These are phyloP conservation scores for Fraxinus floribunda DNA, from an alignment of 305 asterid genomes.

Conservation along the genomic window DNA sequence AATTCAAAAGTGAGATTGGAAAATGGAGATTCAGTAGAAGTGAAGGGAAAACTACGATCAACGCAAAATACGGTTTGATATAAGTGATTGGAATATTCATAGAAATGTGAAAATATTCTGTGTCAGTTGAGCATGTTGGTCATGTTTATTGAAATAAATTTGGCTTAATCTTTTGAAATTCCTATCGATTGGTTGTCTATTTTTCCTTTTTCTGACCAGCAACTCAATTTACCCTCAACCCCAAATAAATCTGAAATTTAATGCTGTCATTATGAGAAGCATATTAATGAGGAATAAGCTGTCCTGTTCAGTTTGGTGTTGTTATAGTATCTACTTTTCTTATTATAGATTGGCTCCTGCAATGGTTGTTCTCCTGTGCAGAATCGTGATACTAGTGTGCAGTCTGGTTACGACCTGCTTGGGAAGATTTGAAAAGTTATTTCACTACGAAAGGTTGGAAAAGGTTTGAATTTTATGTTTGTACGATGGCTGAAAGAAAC, in stretches of 20 bases:
- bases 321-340: neutral
- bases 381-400: constrained; percentile 96
- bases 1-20: too few relatives aligned
- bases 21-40: too few relatives aligned
- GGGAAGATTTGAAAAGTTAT: constrained; percentile 90
- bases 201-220: neutral
- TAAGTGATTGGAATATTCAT: neutral
- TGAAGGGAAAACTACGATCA: neutral
- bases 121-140: neutral
- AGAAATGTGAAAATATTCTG: neutral
- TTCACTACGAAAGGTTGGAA: constrained; percentile 91
- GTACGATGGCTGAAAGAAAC: constrained; percentile 99
- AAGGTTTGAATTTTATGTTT: constrained; percentile 93
- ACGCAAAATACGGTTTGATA: neutral
- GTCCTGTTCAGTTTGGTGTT: neutral
- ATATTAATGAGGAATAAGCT: neutral
- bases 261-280: neutral
- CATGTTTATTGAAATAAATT: neutral
- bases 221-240: neutral
- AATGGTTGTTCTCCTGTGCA: constrained; percentile 39
- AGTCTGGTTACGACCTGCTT: constrained; percentile 94
- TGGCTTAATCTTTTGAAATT: neutral
- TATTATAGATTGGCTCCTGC: constrained; percentile 13
- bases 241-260: neutral
- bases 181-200: neutral